phyloP scores from a whole-genome alignment of 306 rosid species.

The Inga oerstediana region DNA sequence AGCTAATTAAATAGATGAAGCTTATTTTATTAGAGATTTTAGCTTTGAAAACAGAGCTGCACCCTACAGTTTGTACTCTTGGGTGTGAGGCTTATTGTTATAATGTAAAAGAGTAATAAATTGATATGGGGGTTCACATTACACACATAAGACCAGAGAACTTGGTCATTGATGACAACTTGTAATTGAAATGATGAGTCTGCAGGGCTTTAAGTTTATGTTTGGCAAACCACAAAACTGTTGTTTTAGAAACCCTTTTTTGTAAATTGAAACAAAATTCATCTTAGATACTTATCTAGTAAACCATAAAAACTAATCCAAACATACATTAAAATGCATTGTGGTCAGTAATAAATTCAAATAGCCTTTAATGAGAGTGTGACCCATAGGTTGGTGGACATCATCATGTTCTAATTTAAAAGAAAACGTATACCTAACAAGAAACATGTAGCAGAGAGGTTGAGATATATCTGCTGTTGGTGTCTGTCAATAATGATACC shows the following conservation, averaged over 20 bases:
- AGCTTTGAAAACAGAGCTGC: background rate
- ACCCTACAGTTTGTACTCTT: background rate
- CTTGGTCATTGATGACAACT: background rate
- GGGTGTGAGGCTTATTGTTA: background rate
- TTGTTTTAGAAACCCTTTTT: too few species aligned
- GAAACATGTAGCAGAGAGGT: slow-evolving; percentile 9
- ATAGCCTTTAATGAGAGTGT: background rate
- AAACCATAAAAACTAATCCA: too few species aligned
- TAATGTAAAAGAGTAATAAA: background rate
- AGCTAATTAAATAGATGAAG: background rate
- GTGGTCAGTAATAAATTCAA: background rate
- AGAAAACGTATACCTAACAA: slow-evolving; percentile 1
- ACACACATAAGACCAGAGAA: background rate
- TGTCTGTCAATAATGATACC: slow-evolving; percentile 39
- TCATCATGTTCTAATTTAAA: slow-evolving; percentile 20
- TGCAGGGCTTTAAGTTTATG: background rate
- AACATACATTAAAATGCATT: background rate
- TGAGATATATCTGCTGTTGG: slow-evolving; percentile 20
- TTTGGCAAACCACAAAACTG: too few species aligned
- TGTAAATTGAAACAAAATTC: too few species aligned
- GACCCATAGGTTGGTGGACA: slow-evolving; percentile 13
- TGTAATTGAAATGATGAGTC: background rate
- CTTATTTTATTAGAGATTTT: background rate
- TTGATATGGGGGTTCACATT: background rate
- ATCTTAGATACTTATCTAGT: too few species aligned